Percentiles rank a stretch among this genome's conserved stretches.
Conservation (phyloP, 164 flowering plant genomes). For the Chimonanthus praecox region DNA sequence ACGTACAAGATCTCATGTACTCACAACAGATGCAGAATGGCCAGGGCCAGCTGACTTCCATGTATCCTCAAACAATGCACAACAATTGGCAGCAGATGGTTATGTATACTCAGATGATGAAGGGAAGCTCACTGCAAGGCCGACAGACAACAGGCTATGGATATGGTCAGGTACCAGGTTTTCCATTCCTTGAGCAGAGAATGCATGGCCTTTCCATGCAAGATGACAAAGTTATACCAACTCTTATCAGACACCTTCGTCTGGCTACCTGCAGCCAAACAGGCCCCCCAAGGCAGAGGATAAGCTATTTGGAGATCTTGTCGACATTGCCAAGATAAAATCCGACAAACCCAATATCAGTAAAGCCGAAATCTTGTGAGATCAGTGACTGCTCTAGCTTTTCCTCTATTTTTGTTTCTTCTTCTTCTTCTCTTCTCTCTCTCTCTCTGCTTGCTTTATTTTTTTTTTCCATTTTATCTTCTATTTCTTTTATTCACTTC, state of each 20-base stretch:
- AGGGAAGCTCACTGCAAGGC: slow-evolving; percentile 38
- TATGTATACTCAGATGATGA: slow-evolving; percentile 32
- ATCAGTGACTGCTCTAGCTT: slow-evolving; percentile 3
- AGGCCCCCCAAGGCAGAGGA: slow-evolving; percentile 81
- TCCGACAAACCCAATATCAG: slow-evolving; percentile 40
- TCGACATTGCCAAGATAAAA: slow-evolving; percentile 71
- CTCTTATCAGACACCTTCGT: slow-evolving; percentile 31
- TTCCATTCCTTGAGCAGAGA: slow-evolving; percentile 29
- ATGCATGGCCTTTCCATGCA: slow-evolving; percentile 69
- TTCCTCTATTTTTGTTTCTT: slow-evolving; percentile 14
- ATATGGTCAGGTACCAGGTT: slow-evolving; percentile 33
- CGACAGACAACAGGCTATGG: slow-evolving; percentile 61
- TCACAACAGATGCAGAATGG: slow-evolving; percentile 44
- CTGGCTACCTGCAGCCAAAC: slow-evolving; percentile 43
- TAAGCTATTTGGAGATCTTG: slow-evolving; percentile 93
- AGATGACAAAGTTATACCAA: slow-evolving; percentile 39
- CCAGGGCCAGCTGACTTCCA: slow-evolving; percentile 23
- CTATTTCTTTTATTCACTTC: not conserved
- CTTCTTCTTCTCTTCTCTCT: not conserved
- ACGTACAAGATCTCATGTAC: slow-evolving; percentile 45
- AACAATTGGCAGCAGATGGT: slow-evolving; percentile 21
- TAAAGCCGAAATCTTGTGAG: slow-evolving; percentile 60
- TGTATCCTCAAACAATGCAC: slow-evolving; percentile 51
- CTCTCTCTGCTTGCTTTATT: slow-evolving; percentile 8
- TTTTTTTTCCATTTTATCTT: slow-evolving; percentile 9